Evolutionary conservation across 257 asterid species (phyloP).

Genomic region (Rubia yunnanensis): DNA sequence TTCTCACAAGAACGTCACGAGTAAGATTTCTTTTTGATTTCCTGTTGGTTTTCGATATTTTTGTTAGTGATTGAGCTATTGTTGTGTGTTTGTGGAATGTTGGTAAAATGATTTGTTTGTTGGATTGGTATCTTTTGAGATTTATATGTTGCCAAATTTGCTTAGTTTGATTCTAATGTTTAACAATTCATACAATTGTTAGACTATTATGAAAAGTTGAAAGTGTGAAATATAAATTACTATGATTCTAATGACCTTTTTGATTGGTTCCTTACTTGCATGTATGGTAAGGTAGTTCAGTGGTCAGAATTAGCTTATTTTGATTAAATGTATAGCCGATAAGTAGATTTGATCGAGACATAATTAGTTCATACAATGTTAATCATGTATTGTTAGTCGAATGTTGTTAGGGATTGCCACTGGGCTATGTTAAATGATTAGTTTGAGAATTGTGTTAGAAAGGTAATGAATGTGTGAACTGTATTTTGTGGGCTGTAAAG

Average conservation of each 20-base stretch:
- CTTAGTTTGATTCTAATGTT: no score
- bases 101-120: background rate
- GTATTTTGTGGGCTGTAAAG: background rate
- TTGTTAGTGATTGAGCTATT: no score
- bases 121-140: background rate
- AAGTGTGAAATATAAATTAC: no score
- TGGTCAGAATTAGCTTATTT: background rate
- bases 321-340: background rate
- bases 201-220: no score
- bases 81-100: no score
- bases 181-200: background rate
- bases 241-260: background rate
- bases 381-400: no score
- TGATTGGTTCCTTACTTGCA: background rate
- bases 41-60: background rate
- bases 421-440: no score
- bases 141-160: no score
- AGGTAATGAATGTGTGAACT: background rate
- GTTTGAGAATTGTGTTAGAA: no score
- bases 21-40: constrained; percentile 28
- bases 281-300: background rate
- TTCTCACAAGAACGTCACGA: constrained; percentile 4
- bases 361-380: no score
- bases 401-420: no score
- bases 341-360: no score